Evolutionary conservation across 179 eudicot species (phyloP), one percentile per base, ranked within the genome.

Genomic region (Kewa caespitosa): DNA sequence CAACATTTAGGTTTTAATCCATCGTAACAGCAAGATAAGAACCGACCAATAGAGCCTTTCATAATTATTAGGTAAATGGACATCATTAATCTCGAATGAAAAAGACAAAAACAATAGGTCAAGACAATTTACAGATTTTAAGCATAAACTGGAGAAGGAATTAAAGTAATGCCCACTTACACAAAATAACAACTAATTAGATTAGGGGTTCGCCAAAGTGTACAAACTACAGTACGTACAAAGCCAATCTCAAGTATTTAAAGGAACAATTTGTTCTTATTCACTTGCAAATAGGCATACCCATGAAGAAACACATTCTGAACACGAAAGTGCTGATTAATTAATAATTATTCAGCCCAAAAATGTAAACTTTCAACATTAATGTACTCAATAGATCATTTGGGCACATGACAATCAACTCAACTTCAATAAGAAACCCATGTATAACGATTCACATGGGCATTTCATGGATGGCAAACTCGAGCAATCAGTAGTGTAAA

Each of bases 241-340:
- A 57, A 46, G 37, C 28, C 14, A 72, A 55, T 15, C 43, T 36
- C 75, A 72, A 28, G 25, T 23, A 23, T 55, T 30, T 22, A 57
- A 72, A 55, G 75, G 52, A 59, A 63, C 41, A 38, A 73, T 42
- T 33, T 62, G 69, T 61, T 30, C 69, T 74, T 74, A 32, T 62
- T 41, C 55, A 74, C 43, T 30, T 33, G 27, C 33, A 38, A 46
- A 63, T 43, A 22, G n/a, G n/a, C n/a, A n/a, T n/a, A n/a, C n/a
- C n/a, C n/a, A n/a, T n/a, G n/a, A n/a, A n/a, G n/a, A n/a, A n/a
- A n/a, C n/a, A n/a, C n/a, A n/a, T n/a, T n/a, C n/a, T n/a, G 8
- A 48, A 8, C 73, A 42, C 28, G 0, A 36, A 70, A 32, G 43
- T 8, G 36, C 74, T 70, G n/a, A 52, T 70, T 55, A 55, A 50